These are phyloP conservation scores for Saccharomyces pastorianus DNA, from an alignment of 1,139 yeast genomes.

Conservation along the genomic window DNA sequence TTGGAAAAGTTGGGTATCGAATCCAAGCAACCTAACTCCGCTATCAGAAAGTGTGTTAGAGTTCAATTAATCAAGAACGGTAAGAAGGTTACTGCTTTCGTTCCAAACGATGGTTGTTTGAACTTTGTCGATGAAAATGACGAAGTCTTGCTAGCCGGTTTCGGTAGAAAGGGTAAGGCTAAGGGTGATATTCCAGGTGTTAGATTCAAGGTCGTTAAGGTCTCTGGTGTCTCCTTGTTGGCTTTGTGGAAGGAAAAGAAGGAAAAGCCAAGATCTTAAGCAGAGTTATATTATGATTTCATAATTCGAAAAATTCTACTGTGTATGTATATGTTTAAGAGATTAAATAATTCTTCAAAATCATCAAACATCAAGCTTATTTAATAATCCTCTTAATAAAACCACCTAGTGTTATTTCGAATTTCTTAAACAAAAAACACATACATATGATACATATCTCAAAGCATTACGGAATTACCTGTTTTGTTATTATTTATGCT, in stretches of 20 bases:
- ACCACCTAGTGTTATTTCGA: neutral
- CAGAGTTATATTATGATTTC: slow-evolving; percentile 8
- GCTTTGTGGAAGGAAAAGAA: slow-evolving; percentile 99
- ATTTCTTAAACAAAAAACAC: neutral
- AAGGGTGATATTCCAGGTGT: slow-evolving; percentile 99
- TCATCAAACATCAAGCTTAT: neutral
- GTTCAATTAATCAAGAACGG: slow-evolving; percentile 99
- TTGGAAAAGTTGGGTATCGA: slow-evolving; percentile 99
- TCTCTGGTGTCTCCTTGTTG: slow-evolving; percentile 98
- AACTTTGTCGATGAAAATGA: slow-evolving; percentile 99
- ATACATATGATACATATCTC: neutral
- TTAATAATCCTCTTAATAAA: neutral
- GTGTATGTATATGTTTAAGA: neutral
- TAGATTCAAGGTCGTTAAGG: slow-evolving; percentile 99
- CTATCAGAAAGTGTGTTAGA: slow-evolving; percentile 99
- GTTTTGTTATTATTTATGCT: slow-evolving; percentile 11
- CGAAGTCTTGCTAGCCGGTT: slow-evolving; percentile 98
- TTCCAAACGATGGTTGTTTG: slow-evolving; percentile 99
- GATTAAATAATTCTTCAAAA: neutral
- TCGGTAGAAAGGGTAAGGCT: slow-evolving; percentile 99
- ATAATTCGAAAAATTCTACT: neutral
- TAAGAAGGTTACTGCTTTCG: slow-evolving; percentile 99
- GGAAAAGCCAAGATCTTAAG: slow-evolving; percentile 99
- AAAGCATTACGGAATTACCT: neutral
- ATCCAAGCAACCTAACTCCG: slow-evolving; percentile 99